These are phyloP conservation scores for Rubus parviflorus DNA, from an alignment of 306 rosid species.

Conservation along the genomic window DNA sequence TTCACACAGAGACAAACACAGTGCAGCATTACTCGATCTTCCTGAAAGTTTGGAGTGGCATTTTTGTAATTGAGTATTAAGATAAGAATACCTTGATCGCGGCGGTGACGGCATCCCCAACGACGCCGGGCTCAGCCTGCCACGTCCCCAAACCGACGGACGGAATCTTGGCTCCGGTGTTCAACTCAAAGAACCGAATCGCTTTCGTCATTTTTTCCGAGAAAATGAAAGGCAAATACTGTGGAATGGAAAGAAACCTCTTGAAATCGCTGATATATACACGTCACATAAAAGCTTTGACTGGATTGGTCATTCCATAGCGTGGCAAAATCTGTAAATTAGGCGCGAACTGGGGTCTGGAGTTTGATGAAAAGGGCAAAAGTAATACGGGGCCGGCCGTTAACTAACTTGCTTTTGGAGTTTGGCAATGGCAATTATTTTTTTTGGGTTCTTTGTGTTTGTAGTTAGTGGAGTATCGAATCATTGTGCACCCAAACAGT, in stretches of 20 bases:
- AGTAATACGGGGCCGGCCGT: not conserved
- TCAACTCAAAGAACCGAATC: constrained; percentile 42
- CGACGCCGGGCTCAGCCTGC: constrained; percentile 42
- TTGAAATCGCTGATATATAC: not conserved
- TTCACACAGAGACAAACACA: not conserved
- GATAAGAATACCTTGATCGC: constrained; percentile 47
- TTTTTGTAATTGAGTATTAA: not conserved
- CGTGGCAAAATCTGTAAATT: not conserved
- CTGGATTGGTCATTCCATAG: not conserved
- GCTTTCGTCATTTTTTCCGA: constrained; percentile 20
- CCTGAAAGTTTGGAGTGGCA: not conserved
- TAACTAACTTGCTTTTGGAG: not conserved
- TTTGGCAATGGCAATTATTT: not conserved
- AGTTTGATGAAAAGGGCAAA: not conserved
- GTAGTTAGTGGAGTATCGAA: not conserved
- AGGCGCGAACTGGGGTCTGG: not conserved
- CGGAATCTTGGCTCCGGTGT: constrained; percentile 58
- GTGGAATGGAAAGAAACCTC: not conserved
- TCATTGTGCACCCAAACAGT: not conserved
- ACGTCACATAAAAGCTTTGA: not conserved
- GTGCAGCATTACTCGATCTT: not conserved
- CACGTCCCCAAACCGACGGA: constrained; percentile 60
- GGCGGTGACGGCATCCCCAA: constrained; percentile 40
- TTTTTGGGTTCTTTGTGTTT: not conserved
- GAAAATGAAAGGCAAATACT: not conserved